phyloP scores from a whole-genome alignment of 768 basidiomycete species.

The Suillus hirtellus region DNA sequence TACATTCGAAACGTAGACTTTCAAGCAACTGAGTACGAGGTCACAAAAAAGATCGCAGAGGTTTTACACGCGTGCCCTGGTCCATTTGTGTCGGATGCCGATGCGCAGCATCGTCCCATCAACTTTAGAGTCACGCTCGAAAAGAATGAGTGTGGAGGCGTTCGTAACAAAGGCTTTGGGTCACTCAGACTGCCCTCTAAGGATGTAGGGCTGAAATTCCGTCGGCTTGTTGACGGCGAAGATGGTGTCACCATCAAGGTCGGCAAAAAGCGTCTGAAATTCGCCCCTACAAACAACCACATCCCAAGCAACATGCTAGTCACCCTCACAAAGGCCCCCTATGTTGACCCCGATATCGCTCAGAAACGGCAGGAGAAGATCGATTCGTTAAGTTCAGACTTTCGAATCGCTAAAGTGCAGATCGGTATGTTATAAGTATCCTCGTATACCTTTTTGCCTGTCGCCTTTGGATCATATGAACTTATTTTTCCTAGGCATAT shows the following conservation, averaged over 20 bases:
- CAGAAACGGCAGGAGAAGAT: constrained; percentile 48
- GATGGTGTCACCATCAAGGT: constrained; percentile 42
- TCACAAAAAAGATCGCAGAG: constrained; percentile 54
- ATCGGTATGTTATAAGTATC: constrained; percentile 59
- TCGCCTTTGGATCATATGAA: constrained; percentile 2
- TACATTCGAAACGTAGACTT: constrained; percentile 33
- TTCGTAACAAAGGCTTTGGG: constrained; percentile 58
- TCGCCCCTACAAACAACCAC: constrained; percentile 16
- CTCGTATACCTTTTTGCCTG: not conserved
- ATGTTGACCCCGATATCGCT: constrained; percentile 53
- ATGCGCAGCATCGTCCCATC: constrained; percentile 30
- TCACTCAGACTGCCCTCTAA: constrained; percentile 30
- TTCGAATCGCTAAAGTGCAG: constrained; percentile 64
- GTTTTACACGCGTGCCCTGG: constrained; percentile 50
- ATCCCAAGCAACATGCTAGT: constrained; percentile 21
- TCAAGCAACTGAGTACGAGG: constrained; percentile 51
- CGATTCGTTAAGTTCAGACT: constrained; percentile 41
- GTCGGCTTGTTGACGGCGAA: constrained; percentile 39
- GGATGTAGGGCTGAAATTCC: constrained; percentile 45
- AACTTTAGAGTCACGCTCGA: constrained; percentile 68
- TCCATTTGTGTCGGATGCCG: constrained; percentile 23
- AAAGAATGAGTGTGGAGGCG: constrained; percentile 46
- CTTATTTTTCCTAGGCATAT: constrained; percentile 20
- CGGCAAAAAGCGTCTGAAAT: constrained; percentile 40
- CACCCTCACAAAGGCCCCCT: constrained; percentile 55